Evolutionary conservation across 768 basidiomycete species (phyloP), one percentile per base, ranked within the genome.

Genomic region (Tephrocybe sp.): DNA sequence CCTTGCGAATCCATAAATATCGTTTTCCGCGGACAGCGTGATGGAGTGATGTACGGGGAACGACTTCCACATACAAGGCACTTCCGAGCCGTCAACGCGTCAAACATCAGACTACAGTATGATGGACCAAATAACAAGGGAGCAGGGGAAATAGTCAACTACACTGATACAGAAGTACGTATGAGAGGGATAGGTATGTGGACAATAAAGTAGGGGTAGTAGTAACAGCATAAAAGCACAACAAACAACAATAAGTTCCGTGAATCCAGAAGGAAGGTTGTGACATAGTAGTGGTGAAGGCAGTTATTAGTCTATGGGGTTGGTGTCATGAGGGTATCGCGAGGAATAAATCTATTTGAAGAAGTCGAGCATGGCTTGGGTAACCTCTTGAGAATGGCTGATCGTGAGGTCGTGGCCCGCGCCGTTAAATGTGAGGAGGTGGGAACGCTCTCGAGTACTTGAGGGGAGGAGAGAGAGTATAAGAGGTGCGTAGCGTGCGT

Each of bases 381-480:
- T 57, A 2, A 79, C 71, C 23, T 68, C 58, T 4, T 60, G 57
- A 3, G 71, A 55, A 56, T 79, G 77, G 50, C 71, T 78, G 20
- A 76, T 61, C 4, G 75, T 74, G 24, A 80, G 33, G 57, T 84
- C 80, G 57, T 86, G 84, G 4, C 73, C 74, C 0, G 75, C 84
- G 21, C 74, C 79, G 21, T 78, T 68, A 28, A 85, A 66, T 3
- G 68, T 76, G 36, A 81, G 62, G 20, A 84, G 63, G 33, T 72
- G 69, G 10, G 78, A 73, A 28, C 59, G 51, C 26, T 52, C 60
- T n/a, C 65, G 56, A 0, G 72, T 67, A 23, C 53, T 56, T 9
- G 68, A 58, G 5, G 78, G 75, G 4, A 84, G 66, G 12, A 79
- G 71, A 3, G 64, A 55, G 33, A 73, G 64, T 30, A 85, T 81